These are phyloP conservation scores for Bjerkandera adusta DNA, from an alignment of 1,284 basidiomycete genomes.

Conservation along the genomic window DNA sequence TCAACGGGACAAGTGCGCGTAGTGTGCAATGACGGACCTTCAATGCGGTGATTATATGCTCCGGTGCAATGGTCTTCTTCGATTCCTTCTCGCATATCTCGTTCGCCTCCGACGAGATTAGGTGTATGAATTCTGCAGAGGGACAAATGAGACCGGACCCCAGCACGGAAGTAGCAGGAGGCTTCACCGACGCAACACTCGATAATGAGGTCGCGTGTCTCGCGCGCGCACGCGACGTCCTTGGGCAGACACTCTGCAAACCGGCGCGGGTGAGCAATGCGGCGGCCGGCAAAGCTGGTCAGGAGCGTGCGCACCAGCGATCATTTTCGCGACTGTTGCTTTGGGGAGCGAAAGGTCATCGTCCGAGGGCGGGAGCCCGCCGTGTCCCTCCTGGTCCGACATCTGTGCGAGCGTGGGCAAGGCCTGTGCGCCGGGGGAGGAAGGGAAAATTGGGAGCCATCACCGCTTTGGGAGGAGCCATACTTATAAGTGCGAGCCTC, in stretches of 20 bases:
- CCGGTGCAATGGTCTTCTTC: constrained; percentile 99
- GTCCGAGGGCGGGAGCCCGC: constrained; percentile 62
- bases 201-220: constrained; percentile 94
- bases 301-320: constrained; percentile 61
- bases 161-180: constrained; percentile 4
- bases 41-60: constrained; percentile 92
- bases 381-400: constrained; percentile 84
- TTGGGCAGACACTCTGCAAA: constrained; percentile 82
- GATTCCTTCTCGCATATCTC: constrained; percentile 97
- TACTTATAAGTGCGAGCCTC: constrained; percentile 12
- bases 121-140: constrained; percentile 91
- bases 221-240: constrained; percentile 92
- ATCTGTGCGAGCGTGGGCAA: constrained; percentile 43
- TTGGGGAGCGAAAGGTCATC: constrained; percentile 96
- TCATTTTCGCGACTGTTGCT: constrained; percentile 97
- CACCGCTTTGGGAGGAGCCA: constrained; percentile 7
- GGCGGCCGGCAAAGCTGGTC: background rate
- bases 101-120: constrained; percentile 97
- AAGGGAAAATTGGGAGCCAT: constrained; percentile 6
- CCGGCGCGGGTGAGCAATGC: background rate
- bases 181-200: constrained; percentile 96
- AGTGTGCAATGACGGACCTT: constrained; percentile 56
- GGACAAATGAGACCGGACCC: constrained; percentile 12
- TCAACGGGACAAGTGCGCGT: background rate
- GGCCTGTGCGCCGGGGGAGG: constrained; percentile 9